Conservation (phyloP, 2,329 filamentous ascomycete species). For the Scolecobasidium constrictum region DNA sequence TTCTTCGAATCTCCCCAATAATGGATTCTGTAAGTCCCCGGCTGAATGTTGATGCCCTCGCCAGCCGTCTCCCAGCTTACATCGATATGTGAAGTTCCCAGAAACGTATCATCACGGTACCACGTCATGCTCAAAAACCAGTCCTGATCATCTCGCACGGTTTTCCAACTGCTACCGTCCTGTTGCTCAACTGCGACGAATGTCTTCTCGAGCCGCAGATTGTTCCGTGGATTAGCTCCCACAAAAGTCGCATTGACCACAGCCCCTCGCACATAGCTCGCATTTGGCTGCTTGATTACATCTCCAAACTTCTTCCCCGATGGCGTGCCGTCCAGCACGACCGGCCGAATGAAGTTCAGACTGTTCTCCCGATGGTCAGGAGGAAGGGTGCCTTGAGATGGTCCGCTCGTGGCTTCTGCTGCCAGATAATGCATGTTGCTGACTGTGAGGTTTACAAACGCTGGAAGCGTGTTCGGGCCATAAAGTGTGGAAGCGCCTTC, state of each 20-base stretch:
- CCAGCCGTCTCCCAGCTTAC: slow-evolving; percentile 66
- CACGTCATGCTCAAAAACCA: slow-evolving; percentile 78
- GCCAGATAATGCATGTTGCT: slow-evolving; percentile 55
- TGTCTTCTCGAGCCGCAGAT: slow-evolving; percentile 66
- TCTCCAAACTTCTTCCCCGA: slow-evolving; percentile 61
- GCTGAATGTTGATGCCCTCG: slow-evolving; percentile 22
- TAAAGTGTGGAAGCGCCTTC: slow-evolving; percentile 91
- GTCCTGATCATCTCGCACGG: slow-evolving; percentile 62
- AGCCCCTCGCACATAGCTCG: slow-evolving; percentile 49
- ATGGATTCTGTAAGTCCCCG: slow-evolving; percentile 64
- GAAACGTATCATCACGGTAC: slow-evolving; percentile 56
- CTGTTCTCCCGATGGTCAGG: slow-evolving; percentile 70
- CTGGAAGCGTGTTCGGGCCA: slow-evolving; percentile 69
- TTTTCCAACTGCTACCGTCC: slow-evolving; percentile 44
- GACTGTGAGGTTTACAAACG: slow-evolving; percentile 81
- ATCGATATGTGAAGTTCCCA: slow-evolving; percentile 68
- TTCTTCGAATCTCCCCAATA: slow-evolving; percentile 81
- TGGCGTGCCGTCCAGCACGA: slow-evolving; percentile 61
- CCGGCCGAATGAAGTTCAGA: slow-evolving; percentile 68
- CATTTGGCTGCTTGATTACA: slow-evolving; percentile 44
- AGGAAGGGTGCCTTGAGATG: slow-evolving; percentile 48
- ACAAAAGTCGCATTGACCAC: slow-evolving; percentile 62
- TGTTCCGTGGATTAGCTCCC: slow-evolving; percentile 82
- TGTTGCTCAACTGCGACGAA: slow-evolving; percentile 66
- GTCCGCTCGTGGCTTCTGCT: slow-evolving; percentile 16